Conservation (phyloP, 129 eudicot species). For the Deinandra increscens region DNA sequence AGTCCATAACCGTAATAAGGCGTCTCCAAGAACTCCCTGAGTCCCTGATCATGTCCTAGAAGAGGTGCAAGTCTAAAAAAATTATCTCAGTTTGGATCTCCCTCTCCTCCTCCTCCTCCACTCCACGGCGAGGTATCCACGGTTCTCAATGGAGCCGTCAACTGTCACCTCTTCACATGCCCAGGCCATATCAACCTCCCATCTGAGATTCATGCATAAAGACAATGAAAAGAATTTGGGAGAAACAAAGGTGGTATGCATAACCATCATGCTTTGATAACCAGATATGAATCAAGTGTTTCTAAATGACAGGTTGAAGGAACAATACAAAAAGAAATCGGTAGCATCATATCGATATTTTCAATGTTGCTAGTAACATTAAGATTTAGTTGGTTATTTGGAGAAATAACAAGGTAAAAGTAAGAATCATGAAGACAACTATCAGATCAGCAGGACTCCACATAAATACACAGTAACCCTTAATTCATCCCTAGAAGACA, state of each 20-base stretch:
- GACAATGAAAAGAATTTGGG: background rate
- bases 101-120: too few species aligned
- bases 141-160: too few species aligned
- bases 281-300: background rate
- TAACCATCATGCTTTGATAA: slow-evolving; percentile 4
- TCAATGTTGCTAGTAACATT: background rate
- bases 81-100: too few species aligned
- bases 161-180: too few species aligned
- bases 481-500: background rate
- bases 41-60: too few species aligned
- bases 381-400: background rate
- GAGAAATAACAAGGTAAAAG: background rate
- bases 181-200: too few species aligned
- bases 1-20: too few species aligned
- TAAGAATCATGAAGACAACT: background rate
- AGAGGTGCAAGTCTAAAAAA: too few species aligned
- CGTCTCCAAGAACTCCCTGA: too few species aligned
- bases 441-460: background rate
- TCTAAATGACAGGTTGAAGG: background rate
- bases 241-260: slow-evolving; percentile 16
- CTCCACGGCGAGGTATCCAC: too few species aligned
- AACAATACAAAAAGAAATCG: slow-evolving; percentile 2
- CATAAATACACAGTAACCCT: background rate
- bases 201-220: background rate
- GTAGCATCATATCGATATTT: background rate